Conservation (phyloP, 2,329 filamentous ascomycete genomes). For the Aspergillus floridensis region DNA sequence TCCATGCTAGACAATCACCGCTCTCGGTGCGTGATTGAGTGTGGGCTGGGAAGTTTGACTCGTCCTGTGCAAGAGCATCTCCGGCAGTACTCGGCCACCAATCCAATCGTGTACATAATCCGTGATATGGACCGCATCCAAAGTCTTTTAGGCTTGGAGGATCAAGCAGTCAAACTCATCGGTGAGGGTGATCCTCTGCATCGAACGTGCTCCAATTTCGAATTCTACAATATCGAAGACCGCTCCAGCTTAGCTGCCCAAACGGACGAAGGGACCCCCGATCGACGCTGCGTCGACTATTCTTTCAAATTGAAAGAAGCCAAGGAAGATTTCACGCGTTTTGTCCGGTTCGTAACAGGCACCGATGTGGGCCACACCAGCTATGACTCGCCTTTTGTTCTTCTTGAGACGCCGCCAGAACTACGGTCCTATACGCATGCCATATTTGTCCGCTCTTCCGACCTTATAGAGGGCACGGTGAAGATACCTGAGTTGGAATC, state of each 20-base stretch:
- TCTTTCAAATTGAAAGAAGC: conserved; percentile 52
- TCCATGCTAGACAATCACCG: conserved; percentile 46
- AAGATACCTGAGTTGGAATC: conserved; percentile 57
- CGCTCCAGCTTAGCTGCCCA: conserved; percentile 27
- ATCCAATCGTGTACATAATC: conserved; percentile 43
- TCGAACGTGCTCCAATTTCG: conserved; percentile 47
- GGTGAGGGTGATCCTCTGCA: conserved; percentile 47
- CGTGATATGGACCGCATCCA: conserved; percentile 43
- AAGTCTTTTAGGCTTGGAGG: conserved; percentile 43
- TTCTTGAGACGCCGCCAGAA: conserved; percentile 59
- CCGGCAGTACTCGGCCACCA: conserved; percentile 35
- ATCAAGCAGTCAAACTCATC: conserved; percentile 43
- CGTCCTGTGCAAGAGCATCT: conserved; percentile 43
- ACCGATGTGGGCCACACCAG: conserved; percentile 52
- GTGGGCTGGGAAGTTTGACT: conserved; percentile 44
- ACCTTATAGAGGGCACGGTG: conserved; percentile 32
- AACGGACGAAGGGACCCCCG: conserved; percentile 36
- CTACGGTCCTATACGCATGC: conserved; percentile 50
- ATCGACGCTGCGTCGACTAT: conserved; percentile 46
- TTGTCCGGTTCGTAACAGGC: conserved; percentile 58
- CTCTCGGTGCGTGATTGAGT: conserved; percentile 44
- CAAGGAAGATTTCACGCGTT: conserved; percentile 60
- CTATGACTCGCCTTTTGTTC: conserved; percentile 60
- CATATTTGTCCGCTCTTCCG: conserved; percentile 39
- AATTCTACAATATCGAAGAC: conserved; percentile 51